Percentiles rank a stretch among this genome's conserved stretches.
phyloP scores from a whole-genome alignment of 2,329 filamentous ascomycete species.

The Colletotrichum phormii region DNA sequence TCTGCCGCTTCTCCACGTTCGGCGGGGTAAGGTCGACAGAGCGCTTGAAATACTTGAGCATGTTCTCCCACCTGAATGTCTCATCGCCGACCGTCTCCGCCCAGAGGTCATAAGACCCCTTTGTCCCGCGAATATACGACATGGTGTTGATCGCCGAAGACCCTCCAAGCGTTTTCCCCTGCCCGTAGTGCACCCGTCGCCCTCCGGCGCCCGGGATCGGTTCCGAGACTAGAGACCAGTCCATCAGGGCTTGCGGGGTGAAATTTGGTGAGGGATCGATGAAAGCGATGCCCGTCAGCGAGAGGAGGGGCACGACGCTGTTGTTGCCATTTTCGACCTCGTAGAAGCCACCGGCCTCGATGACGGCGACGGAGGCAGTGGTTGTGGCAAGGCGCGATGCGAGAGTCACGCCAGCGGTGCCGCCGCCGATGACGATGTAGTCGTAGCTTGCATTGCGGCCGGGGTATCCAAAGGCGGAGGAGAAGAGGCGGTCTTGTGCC shows the following conservation, averaged over 20 bases:
- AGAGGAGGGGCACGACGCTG: conserved; percentile 40
- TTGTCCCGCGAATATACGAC: conserved; percentile 42
- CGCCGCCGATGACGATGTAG: conserved; percentile 49
- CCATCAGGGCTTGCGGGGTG: conserved; percentile 41
- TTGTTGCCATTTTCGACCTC: conserved; percentile 46
- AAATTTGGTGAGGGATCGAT: conserved; percentile 36
- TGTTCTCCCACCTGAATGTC: conserved; percentile 42
- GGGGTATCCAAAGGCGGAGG: conserved; percentile 35
- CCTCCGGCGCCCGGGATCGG: conserved; percentile 41
- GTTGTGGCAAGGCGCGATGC: conserved; percentile 48
- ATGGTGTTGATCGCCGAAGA: conserved; percentile 45
- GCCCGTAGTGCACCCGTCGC: conserved; percentile 49
- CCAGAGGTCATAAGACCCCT: conserved; percentile 44
- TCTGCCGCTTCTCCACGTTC: conserved; percentile 32
- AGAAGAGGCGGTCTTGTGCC: conserved; percentile 24
- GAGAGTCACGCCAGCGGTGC: conserved; percentile 50
- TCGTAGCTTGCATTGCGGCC: conserved; percentile 37
- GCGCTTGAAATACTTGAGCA: conserved; percentile 49
- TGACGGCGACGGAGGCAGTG: conserved; percentile 48
- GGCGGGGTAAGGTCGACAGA: conserved; percentile 47
- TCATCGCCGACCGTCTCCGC: conserved; percentile 46
- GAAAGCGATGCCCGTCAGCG: conserved; percentile 33
- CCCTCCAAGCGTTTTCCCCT: conserved; percentile 50
- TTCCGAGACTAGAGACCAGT: conserved; percentile 45
- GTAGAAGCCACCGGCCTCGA: conserved; percentile 51